phyloP scores from a whole-genome alignment of 495 filamentous ascomycete species.

The Aspergillus nanangensis region DNA sequence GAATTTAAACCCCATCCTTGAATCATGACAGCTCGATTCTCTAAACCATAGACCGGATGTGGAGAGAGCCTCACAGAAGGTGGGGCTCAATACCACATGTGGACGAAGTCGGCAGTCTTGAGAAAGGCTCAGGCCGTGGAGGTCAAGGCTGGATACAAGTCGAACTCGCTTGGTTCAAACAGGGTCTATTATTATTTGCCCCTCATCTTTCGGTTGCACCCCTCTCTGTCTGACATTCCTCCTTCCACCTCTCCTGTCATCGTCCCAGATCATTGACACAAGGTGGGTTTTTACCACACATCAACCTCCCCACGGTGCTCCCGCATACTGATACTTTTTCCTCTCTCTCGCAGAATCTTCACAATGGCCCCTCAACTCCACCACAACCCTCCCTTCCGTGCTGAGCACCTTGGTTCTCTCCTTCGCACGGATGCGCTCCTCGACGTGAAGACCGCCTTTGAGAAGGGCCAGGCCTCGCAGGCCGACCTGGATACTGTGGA shows the following conservation, averaged over 20 bases:
- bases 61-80: too few species aligned
- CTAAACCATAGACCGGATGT: too few species aligned
- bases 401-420: slow-evolving; percentile 80
- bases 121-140: background rate
- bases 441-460: slow-evolving; percentile 54
- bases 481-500: slow-evolving; percentile 47
- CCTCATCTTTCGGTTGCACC: background rate
- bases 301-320: background rate
- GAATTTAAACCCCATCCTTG: too few species aligned
- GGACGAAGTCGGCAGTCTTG: slow-evolving; percentile 3
- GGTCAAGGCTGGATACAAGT: background rate
- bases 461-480: slow-evolving; percentile 40
- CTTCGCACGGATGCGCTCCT: slow-evolving; percentile 68
- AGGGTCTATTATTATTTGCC: background rate
- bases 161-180: background rate
- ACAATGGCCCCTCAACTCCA: slow-evolving; percentile 41
- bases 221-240: background rate
- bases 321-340: background rate
- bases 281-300: background rate
- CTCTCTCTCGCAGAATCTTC: slow-evolving; percentile 2
- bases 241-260: too few species aligned
- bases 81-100: background rate
- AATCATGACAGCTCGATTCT: too few species aligned
- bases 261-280: background rate
- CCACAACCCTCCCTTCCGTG: slow-evolving; percentile 70